Base-by-base conservation (phyloP, 345 rosid genomes). In the Camelina hispida region DNA sequence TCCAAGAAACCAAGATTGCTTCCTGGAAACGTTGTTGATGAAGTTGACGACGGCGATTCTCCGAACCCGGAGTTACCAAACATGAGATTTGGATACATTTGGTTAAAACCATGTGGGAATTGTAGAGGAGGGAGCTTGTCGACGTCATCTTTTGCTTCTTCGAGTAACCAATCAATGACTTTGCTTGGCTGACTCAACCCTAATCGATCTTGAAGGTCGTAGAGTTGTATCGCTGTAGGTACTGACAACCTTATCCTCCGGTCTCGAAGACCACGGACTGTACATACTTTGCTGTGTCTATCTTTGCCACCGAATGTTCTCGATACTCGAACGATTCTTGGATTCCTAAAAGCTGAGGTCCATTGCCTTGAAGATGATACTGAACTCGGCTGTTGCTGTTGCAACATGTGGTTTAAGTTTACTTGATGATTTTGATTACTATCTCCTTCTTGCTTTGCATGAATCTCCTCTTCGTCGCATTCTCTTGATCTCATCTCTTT, bases 271-370 rank as follows among this genome's bases (percentile, higher is more conserved):
- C 98, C 98, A 73, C 97, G 88, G 11, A 91, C 64, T 1, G 98
- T 94, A 82, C 93, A 94, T 9, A 94, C 98, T 78, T 94, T 94
- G 84, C 97, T 90, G 35, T 94, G 98, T 89, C 98, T 87, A 53
- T 94, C 98, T 84, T 94, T 94, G 6, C 98, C 95, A 64, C 98
- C 98, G 14, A 90, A 91, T 9, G 91, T 63, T n/a, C 93, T 86
- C 0, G 97, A 90, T 7, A 88, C 98, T 3, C 98, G 79, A 1
- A 91, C 97, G 4, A 94, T 94, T 82, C 98, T 88, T 13, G 98
- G 98, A 48, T 94, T 91, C 28, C 97, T 78, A 68, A 94, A 88
- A 4, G 87, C 94, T 37, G 98, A 84, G 0, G 73, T 51, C 98
- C 98, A 94, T 60, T 86, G 93, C 68, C 97, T 91, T 13, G 82